Evolutionary conservation across 306 rosid species (phyloP).

Genomic region (Trichosanthes truncata): DNA sequence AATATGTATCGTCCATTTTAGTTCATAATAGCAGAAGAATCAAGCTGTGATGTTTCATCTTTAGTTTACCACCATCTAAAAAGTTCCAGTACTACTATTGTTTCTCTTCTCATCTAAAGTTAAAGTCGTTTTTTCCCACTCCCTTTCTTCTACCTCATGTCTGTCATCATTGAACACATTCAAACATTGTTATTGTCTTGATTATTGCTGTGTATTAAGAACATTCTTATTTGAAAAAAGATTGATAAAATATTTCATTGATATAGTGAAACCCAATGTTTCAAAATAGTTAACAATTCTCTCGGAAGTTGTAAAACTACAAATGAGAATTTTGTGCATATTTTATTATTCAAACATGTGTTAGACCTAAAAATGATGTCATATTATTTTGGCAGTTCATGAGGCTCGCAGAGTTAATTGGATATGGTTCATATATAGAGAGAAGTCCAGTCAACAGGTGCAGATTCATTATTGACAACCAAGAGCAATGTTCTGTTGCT

Average conservation of each 20-base stretch:
- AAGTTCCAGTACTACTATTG: neutral
- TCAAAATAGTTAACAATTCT: neutral
- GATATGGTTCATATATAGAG: constrained; percentile 79
- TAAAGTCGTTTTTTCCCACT: neutral
- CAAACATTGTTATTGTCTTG: neutral
- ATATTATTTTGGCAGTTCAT: constrained; percentile 69
- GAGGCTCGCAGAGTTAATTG: constrained; percentile 97
- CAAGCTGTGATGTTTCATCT: neutral
- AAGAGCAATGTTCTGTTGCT: neutral
- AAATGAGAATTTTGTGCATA: neutral
- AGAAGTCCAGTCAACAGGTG: constrained; percentile 98
- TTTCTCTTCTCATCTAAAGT: neutral
- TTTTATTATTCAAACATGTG: neutral
- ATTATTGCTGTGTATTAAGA: neutral
- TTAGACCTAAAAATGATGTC: constrained; percentile 1
- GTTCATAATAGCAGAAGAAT: constrained; percentile 10
- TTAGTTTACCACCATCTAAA: neutral
- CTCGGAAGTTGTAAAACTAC: neutral
- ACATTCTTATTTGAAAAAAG: neutral
- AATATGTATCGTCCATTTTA: constrained; percentile 11
- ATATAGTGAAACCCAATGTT: neutral
- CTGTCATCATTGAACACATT: neutral
- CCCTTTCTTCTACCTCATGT: neutral
- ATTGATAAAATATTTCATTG: neutral
- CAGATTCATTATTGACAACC: constrained; percentile 10